phyloP scores from a whole-genome alignment of 306 rosid genomes.

The Dryas drummondii region DNA sequence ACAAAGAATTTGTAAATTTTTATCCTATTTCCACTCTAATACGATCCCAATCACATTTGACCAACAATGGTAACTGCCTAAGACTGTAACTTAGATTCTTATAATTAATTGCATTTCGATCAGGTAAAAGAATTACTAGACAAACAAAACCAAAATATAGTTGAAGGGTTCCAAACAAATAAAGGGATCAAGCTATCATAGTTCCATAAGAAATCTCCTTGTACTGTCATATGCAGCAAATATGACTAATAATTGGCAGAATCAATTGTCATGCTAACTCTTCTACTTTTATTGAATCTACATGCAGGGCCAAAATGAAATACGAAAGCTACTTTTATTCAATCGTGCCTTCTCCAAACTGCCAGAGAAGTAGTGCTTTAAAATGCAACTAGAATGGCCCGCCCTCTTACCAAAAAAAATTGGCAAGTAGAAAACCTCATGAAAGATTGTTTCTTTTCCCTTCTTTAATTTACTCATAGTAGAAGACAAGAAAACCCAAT shows the following conservation, averaged over 20 bases:
- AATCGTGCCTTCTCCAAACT: slow-evolving; percentile 7
- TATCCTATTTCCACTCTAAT: not conserved
- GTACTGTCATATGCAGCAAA: slow-evolving; percentile 3
- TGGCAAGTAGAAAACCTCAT: not conserved
- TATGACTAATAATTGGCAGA: not conserved
- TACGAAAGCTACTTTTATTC: not conserved
- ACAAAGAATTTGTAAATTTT: not conserved
- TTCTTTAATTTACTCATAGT: no score
- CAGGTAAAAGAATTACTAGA: not conserved
- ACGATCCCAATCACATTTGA: not conserved
- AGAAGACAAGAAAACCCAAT: not conserved
- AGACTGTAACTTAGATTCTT: not conserved
- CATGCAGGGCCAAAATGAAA: not conserved
- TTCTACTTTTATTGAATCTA: not conserved
- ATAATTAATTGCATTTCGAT: not conserved
- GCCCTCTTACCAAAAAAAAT: no score
- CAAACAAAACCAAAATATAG: not conserved
- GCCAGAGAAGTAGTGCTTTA: not conserved
- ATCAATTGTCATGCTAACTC: not conserved
- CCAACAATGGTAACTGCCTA: not conserved
- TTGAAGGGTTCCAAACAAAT: not conserved
- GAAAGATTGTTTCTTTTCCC: no score
- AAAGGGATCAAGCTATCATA: not conserved
- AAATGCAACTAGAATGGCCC: not conserved
- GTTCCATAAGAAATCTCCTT: not conserved